Percentiles rank a stretch among this genome's conserved stretches.
Evolutionary conservation across 176 grass and related monocot species (phyloP).

Genomic region (Triticum timopheevii): DNA sequence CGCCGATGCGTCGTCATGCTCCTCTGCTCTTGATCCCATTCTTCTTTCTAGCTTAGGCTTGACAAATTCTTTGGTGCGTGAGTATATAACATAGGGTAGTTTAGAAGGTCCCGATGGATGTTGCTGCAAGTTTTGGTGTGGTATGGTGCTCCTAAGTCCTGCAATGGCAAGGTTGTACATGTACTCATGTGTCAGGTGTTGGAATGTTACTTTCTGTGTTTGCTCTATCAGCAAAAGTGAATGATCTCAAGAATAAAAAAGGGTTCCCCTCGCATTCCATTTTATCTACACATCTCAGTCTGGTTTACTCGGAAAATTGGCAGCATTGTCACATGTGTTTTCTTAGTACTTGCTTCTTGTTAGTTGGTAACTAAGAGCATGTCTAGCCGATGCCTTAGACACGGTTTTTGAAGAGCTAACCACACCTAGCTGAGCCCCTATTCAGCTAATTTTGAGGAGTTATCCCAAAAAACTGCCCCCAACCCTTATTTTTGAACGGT

Average conservation of each 20-base stretch:
- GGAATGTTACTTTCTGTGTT: not conserved
- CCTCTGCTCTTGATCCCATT: not conserved
- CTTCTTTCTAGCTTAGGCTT: constrained; percentile 19
- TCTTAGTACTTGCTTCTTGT: not conserved
- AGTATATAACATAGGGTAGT: constrained; percentile 12
- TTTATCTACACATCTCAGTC: not conserved
- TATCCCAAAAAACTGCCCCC: too few species aligned
- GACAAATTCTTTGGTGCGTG: constrained; percentile 27
- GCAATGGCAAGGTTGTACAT: constrained; percentile 41
- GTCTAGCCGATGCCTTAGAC: too few species aligned
- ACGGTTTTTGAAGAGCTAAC: too few species aligned
- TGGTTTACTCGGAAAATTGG: not conserved
- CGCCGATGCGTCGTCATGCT: constrained; percentile 35
- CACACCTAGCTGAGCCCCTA: too few species aligned
- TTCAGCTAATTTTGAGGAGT: too few species aligned
- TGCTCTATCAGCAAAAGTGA: not conserved
- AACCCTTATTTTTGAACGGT: too few species aligned
- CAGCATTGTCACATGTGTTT: not conserved
- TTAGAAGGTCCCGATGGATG: not conserved
- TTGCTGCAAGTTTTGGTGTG: not conserved
- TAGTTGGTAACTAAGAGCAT: too few species aligned
- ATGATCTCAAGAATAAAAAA: not conserved
- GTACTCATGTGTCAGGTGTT: not conserved
- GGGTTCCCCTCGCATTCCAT: not conserved
- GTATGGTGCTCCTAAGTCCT: constrained; percentile 41